Conservation (phyloP, 371 early-diverging fungal species). For the Mortierella polycephala region DNA sequence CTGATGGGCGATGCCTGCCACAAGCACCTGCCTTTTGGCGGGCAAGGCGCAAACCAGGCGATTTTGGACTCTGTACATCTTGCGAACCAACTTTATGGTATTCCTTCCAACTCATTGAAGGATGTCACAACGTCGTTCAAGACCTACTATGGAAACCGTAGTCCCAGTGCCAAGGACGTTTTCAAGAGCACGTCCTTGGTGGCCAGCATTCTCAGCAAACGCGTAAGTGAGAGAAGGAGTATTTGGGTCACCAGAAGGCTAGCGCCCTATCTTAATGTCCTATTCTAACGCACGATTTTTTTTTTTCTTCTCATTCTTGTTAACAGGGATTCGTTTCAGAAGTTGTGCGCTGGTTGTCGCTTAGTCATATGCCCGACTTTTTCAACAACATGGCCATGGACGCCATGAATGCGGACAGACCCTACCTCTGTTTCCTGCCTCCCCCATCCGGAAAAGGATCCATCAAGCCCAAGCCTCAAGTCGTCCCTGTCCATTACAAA, state of each 20-base stretch:
- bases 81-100: conserved; percentile 33
- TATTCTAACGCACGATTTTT: neutral
- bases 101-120: conserved; percentile 19
- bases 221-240: conserved; percentile 4
- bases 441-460: conserved; percentile 19
- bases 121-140: conserved; percentile 25
- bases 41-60: conserved; percentile 31
- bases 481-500: conserved; percentile 24
- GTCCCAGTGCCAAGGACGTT: conserved; percentile 28
- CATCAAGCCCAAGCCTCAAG: conserved; percentile 17
- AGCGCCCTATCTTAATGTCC: neutral
- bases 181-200: conserved; percentile 27
- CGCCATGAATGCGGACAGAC: conserved; percentile 38
- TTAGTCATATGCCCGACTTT: conserved; percentile 11
- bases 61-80: conserved; percentile 36
- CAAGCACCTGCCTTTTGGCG: conserved; percentile 31
- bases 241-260: neutral
- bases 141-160: conserved; percentile 19
- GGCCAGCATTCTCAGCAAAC: conserved; percentile 13
- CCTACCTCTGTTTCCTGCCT: conserved; percentile 30
- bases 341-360: conserved; percentile 11
- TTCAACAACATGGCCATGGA: conserved; percentile 33
- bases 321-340: conserved; percentile 20
- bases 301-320: neutral
- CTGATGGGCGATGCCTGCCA: conserved; percentile 40